Percentiles rank a stretch among this genome's conserved stretches.
Evolutionary conservation across 441 rosid species (phyloP).

Genomic region (Corymbia citriodora): DNA sequence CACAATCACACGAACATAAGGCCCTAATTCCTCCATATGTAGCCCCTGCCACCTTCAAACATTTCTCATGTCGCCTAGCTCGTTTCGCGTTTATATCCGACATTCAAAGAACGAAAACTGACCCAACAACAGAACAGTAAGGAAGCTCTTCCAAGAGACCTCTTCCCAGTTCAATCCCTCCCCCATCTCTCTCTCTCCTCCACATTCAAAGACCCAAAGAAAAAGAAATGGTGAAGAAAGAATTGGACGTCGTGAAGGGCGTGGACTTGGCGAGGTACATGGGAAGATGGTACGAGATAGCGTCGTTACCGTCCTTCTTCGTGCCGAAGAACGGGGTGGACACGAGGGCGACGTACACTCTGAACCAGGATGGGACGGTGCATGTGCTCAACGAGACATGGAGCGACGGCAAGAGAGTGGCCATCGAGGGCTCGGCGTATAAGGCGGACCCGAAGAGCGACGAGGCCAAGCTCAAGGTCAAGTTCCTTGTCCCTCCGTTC

Average conservation of each 20-base stretch:
- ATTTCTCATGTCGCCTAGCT: neutral
- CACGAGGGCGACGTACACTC: constrained; percentile 78
- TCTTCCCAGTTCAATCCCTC: neutral
- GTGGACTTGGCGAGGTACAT: constrained; percentile 65
- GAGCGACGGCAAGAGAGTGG: constrained; percentile 57
- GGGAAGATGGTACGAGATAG: constrained; percentile 98
- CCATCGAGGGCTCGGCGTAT: constrained; percentile 66
- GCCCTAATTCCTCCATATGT: neutral
- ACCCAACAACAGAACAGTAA: neutral
- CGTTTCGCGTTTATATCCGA: neutral
- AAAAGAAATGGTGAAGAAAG: constrained; percentile 32
- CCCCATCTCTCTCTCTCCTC: neutral
- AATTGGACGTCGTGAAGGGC: constrained; percentile 70
- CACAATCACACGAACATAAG: neutral
- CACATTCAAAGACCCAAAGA: neutral
- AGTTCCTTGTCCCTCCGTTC: constrained; percentile 82
- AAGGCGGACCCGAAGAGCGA: constrained; percentile 71
- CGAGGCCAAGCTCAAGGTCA: constrained; percentile 93
- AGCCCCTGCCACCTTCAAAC: neutral
- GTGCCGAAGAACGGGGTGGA: constrained; percentile 71
- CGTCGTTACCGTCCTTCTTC: constrained; percentile 65
- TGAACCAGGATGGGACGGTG: constrained; percentile 72
- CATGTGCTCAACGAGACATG: constrained; percentile 85
- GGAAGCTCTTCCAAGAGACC: neutral
- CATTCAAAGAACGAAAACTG: neutral